Evolutionary conservation across 2,329 filamentous ascomycete species (phyloP).

Genomic region (Botrytis tulipae): DNA sequence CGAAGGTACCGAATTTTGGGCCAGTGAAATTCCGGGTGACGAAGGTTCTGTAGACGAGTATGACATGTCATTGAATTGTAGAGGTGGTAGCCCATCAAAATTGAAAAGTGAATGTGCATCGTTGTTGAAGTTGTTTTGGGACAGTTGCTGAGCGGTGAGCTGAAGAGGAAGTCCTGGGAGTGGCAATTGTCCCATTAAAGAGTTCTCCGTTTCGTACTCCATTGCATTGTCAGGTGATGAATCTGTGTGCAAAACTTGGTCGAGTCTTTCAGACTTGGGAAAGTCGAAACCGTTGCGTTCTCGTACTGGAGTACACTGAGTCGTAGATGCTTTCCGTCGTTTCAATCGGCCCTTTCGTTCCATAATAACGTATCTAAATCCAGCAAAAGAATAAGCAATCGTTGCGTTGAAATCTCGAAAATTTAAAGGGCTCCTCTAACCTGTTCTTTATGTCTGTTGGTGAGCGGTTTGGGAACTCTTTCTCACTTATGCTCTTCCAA

Average conservation of each 20-base stretch:
- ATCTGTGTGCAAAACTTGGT: constrained; percentile 4
- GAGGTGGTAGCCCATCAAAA: constrained; percentile 12
- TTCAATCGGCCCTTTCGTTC: constrained; percentile 14
- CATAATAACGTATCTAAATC: constrained; percentile 17
- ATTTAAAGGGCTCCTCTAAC: not conserved
- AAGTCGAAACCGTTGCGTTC: constrained; percentile 1
- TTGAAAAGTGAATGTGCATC: constrained; percentile 7
- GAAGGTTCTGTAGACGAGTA: constrained; percentile 14
- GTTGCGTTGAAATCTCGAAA: not conserved
- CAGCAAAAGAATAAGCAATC: constrained; percentile 2
- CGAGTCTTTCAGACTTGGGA: not conserved
- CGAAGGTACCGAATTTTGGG: not conserved
- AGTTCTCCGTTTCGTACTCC: constrained; percentile 10
- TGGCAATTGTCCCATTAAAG: constrained; percentile 9
- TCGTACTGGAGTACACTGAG: constrained; percentile 4
- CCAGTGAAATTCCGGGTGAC: constrained; percentile 12
- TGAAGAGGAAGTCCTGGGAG: constrained; percentile 7
- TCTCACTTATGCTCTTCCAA: constrained; percentile 19
- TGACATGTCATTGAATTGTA: constrained; percentile 15
- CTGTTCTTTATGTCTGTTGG: constrained; percentile 17
- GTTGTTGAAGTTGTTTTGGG: constrained; percentile 5
- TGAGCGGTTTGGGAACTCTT: constrained; percentile 15
- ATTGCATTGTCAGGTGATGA: constrained; percentile 11
- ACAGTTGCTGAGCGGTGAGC: not conserved
- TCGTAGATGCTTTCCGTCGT: constrained; percentile 4